Evolutionary conservation across 768 basidiomycete genomes (phyloP).

Genomic region (Cystofilobasidium ferigula): DNA sequence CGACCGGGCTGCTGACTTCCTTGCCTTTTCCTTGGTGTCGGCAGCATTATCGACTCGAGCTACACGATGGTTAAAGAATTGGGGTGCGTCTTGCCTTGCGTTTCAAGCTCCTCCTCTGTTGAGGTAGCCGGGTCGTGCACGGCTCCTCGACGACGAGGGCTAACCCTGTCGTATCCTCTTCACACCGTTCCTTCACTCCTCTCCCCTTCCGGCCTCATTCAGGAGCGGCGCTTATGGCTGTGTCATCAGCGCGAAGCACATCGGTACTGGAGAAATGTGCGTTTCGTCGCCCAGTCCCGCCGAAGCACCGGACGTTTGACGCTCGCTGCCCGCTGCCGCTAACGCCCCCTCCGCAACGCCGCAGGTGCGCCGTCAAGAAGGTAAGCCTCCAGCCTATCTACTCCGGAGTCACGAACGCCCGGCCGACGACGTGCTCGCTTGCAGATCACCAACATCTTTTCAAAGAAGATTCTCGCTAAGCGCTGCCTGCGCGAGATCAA

Average conservation of each 20-base stretch:
- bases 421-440: neutral
- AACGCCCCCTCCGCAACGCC: neutral
- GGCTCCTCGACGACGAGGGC: slow-evolving; percentile 38
- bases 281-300: neutral
- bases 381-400: slow-evolving; percentile 62
- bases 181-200: slow-evolving; percentile 45
- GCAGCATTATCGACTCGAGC: slow-evolving; percentile 54
- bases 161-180: too few species aligned
- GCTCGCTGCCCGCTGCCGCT: neutral
- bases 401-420: slow-evolving; percentile 22
- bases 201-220: slow-evolving; percentile 34
- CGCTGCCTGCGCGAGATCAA: slow-evolving; percentile 85
- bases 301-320: neutral
- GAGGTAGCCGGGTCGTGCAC: slow-evolving; percentile 73
- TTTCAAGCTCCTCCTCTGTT: neutral
- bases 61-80: slow-evolving; percentile 95
- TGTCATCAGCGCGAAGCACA: slow-evolving; percentile 43
- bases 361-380: slow-evolving; percentile 33
- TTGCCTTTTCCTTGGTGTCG: neutral
- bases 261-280: slow-evolving; percentile 35
- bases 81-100: slow-evolving; percentile 12
- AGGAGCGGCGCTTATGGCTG: slow-evolving; percentile 30
- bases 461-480: slow-evolving; percentile 72
- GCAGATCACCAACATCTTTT: slow-evolving; percentile 38
- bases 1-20: neutral